Evolutionary conservation across 2,329 filamentous ascomycete species (phyloP).

Genomic region (Epichloe baconii): DNA sequence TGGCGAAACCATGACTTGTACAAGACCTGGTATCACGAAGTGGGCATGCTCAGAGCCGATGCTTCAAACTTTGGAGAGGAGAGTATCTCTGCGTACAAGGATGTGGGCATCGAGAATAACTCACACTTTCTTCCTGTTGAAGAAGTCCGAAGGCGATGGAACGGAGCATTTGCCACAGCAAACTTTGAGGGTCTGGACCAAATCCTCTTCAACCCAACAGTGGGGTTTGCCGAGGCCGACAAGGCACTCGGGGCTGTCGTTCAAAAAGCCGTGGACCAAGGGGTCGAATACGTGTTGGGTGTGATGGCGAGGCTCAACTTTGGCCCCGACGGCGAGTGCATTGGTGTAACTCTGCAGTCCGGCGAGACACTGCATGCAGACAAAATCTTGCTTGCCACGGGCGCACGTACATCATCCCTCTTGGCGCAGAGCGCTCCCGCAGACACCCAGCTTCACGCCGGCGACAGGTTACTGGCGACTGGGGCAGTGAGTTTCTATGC

Average conservation of each 20-base stretch:
- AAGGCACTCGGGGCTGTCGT: slow-evolving; percentile 42
- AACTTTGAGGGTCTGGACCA: slow-evolving; percentile 42
- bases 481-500: slow-evolving; percentile 34
- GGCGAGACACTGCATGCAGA: slow-evolving; percentile 35
- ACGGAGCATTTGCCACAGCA: slow-evolving; percentile 42
- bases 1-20: slow-evolving; percentile 36
- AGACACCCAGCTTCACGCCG: slow-evolving; percentile 37
- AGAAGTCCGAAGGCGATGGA: slow-evolving; percentile 40
- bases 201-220: slow-evolving; percentile 43
- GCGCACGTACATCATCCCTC: slow-evolving; percentile 41
- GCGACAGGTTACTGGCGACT: slow-evolving; percentile 40
- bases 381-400: slow-evolving; percentile 40
- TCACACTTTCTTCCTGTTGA: slow-evolving; percentile 30
- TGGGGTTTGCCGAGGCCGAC: slow-evolving; percentile 46
- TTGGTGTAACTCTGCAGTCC: slow-evolving; percentile 34
- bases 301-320: slow-evolving; percentile 35
- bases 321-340: slow-evolving; percentile 29
- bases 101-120: slow-evolving; percentile 25
- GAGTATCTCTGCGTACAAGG: slow-evolving; percentile 26
- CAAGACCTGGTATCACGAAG: slow-evolving; percentile 39
- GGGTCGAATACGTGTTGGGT: slow-evolving; percentile 41
- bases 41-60: slow-evolving; percentile 37
- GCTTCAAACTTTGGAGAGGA: slow-evolving; percentile 28
- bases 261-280: slow-evolving; percentile 35
- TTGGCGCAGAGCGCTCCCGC: slow-evolving; percentile 37